Evolutionary conservation across 2,329 filamentous ascomycete genomes (phyloP), one percentile per base, ranked within the genome.

Genomic region (Sordariomycetes sp.): DNA sequence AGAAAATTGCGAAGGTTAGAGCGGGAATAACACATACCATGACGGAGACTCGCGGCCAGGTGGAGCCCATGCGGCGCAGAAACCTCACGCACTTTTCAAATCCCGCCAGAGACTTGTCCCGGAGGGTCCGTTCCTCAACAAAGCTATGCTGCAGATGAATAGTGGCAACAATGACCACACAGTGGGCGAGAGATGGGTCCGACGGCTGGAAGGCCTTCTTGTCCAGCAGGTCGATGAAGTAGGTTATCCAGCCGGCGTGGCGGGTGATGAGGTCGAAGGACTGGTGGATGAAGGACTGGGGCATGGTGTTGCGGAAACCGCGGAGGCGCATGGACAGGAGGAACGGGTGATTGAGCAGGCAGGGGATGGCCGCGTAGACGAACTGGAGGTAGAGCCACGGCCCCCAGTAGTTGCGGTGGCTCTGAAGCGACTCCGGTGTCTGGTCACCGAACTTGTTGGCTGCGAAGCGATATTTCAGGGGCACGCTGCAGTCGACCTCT

Each of bases 111-210:
- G 67, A 64, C 34, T 65, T 67, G 3, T 64, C 60, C 1, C 63
- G 53, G 1, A 68, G 60, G 1, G 55, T 7, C 2, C 37, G 28
- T 37, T 68, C 65, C 20, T 65, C 53, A 1, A 76, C 75, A 58
- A 79, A 80, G 60, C 77, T 79, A 37, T 80, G 73, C 61, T 81
- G 78, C 2, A 81, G 64, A 61, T 78, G 78, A 40, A 81, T 80
- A 2, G 78, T 81, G 1, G 78, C 78, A 3, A 79, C 75, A 2
- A 80, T 74, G 0, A 75, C 77, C 3, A 76, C 77, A 58, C 77
- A 77, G 50, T 80, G 77, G 1, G 73, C 66, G 18, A 68, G 22
- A 0, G 60, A 58, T 1, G 66, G 66, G 24, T 68, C 66, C 0
- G 75, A 75, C 8, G 76, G 70, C 54, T 72, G 66, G 58, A 79